Base-by-base conservation (phyloP, 345 rosid genomes). In the Physaria fendleri region DNA sequence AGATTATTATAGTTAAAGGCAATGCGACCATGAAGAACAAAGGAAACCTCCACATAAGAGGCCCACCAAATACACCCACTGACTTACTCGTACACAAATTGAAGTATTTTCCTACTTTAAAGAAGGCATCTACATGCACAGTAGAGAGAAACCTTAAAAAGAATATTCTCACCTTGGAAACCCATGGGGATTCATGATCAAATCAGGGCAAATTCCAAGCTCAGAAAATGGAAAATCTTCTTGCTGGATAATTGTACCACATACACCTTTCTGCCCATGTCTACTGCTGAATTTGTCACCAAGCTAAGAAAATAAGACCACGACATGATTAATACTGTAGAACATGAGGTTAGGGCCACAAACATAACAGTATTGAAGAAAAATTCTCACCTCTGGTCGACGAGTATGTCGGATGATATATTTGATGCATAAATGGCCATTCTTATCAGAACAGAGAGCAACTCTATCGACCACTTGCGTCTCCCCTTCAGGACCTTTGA, bases 271-370 rank as follows among this genome's bases (percentile, higher is more conserved):
- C 72, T 92, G 96, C 49, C 98, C 98, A 76, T 92, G 98, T 62
- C 96, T 82, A 76, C 96, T 92, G 77, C 98, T 92, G 61, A 92
- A 92, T 68, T 88, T 92, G 80, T 92, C 98, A 45, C 98, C 98
- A 58, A 92, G 74, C 98, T 88, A 49, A 30, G 51, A 11, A 50
- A 11, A 50, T 65, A 38, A 39, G 23, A 56, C 29, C 43, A 45
- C 40, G 27, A 33, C 38, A 32, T 49, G 32, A 38, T 58, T 51
- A 51, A 39, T 32, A 55, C 33, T 55, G 25, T 32, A 29, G 18
- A 62, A 39, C 29, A 56, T 24, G 37, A 52, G 42, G 44, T 50
- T 40, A 32, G 11, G 53, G 51, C 48, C 32, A 45, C 24, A 69
- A 20, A 40, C 5, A 42, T 17, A 29, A 52, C 35, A 39, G 46